phyloP scores from a whole-genome alignment of 352 stramenopile species.

The Phytophthora tubulina region DNA sequence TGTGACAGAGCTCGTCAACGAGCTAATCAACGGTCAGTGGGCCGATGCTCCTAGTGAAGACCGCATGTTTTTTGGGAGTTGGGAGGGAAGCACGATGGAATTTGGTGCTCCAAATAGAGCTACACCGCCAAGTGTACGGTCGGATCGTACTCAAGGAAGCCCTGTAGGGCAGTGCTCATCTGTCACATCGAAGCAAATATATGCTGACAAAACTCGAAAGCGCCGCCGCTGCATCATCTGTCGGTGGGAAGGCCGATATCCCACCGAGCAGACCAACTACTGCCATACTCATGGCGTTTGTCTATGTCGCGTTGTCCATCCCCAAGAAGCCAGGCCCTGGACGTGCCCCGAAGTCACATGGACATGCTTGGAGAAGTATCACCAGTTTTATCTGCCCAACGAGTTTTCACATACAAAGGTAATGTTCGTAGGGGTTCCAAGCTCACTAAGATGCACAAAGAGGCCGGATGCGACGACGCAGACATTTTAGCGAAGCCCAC shows the following conservation, averaged over 20 bases:
- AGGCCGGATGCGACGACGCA: too few species aligned
- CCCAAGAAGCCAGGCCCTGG: neutral
- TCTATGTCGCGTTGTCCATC: neutral
- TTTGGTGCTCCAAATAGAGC: neutral
- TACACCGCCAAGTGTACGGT: neutral
- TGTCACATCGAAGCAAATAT: constrained; percentile 4
- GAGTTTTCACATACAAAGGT: neutral
- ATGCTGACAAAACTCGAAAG: neutral
- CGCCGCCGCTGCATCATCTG: constrained; percentile 7
- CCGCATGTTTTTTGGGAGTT: constrained; percentile 1
- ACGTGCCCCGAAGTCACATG: neutral
- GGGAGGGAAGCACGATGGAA: neutral
- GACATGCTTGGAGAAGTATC: constrained; percentile 9
- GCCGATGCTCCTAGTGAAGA: neutral
- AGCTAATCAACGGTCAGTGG: neutral
- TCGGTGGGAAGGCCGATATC: neutral
- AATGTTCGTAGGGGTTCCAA: neutral
- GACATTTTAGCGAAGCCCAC: too few species aligned
- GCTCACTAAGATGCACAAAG: neutral
- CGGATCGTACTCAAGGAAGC: neutral
- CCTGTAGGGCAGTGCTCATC: neutral
- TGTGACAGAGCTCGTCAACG: neutral
- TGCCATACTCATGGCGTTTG: neutral
- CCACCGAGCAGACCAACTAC: constrained; percentile 1
- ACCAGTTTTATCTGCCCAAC: neutral